These are phyloP conservation scores for Nakazawaea anatomiae DNA, from an alignment of 805 yeast species.

Conservation along the genomic window DNA sequence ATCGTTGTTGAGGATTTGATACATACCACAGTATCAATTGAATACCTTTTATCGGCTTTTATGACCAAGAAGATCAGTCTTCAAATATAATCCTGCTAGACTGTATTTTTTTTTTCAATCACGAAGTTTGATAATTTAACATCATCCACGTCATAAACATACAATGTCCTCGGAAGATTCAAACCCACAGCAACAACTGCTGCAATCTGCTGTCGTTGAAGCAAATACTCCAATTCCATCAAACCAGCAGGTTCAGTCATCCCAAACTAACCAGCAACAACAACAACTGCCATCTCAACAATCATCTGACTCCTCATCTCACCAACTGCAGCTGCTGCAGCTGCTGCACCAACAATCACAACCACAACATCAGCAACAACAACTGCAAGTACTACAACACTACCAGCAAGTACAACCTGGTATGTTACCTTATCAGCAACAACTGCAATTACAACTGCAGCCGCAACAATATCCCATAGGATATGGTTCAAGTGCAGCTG, in stretches of 20 bases:
- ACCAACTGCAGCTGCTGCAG: neutral
- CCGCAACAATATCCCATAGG: constrained; percentile 3
- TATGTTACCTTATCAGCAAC: constrained; percentile 2
- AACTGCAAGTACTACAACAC: constrained; percentile 25
- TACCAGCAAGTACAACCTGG: constrained; percentile 2
- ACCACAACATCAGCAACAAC: constrained; percentile 34
- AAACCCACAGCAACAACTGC: neutral
- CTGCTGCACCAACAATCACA: neutral
- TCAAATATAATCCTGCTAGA: no score
- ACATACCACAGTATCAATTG: no score
- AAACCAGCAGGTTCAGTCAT: no score
- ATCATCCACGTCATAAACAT: no score
- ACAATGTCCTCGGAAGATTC: neutral
- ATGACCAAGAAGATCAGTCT: no score
- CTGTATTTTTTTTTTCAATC: no score
- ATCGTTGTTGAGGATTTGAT: no score
- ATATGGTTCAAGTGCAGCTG: neutral
- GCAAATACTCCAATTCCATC: constrained; percentile 10
- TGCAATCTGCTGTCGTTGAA: neutral
- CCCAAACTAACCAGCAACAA: constrained; percentile 10
- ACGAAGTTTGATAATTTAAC: neutral
- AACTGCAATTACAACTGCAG: neutral
- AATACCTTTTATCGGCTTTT: no score
- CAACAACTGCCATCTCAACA: neutral
- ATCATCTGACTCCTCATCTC: no score